Conservation (phyloP, 2,329 filamentous ascomycete genomes). For the Biscogniauxia mediterranea region DNA sequence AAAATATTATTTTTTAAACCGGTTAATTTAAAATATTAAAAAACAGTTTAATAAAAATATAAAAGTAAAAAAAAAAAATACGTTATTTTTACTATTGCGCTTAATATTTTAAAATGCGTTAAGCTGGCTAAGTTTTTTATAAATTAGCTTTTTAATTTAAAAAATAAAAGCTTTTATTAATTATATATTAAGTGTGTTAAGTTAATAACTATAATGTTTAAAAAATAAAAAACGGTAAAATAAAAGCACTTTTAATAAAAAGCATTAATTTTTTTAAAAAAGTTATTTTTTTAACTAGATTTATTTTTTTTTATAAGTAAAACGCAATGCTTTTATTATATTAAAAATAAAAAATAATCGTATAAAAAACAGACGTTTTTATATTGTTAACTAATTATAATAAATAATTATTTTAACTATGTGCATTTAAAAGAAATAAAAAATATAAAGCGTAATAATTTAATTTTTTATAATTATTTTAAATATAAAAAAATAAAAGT, state of each 20-base stretch:
- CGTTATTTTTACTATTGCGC: neutral
- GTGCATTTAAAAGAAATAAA: neutral
- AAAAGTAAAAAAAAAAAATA: neutral
- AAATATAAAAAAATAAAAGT: neutral
- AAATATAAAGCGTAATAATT: neutral
- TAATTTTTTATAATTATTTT: neutral
- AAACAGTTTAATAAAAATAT: neutral
- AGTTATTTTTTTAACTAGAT: neutral
- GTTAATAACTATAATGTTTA: neutral
- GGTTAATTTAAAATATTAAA: neutral
- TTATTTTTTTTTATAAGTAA: neutral
- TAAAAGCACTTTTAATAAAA: neutral
- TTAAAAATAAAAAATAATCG: neutral
- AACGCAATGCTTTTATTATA: neutral
- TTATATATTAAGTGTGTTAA: neutral
- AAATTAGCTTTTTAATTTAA: neutral
- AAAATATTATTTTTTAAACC: neutral
- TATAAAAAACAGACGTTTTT: constrained; percentile 1
- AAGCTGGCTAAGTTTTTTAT: neutral
- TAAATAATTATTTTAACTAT: neutral
- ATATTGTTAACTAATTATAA: neutral
- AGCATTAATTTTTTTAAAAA: neutral
- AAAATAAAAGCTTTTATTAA: neutral
- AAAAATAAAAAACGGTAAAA: neutral
- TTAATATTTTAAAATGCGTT: neutral